Evolutionary conservation across 2,329 filamentous ascomycete genomes (phyloP), one percentile per base, ranked within the genome.

Genomic region (Monascus ruber): DNA sequence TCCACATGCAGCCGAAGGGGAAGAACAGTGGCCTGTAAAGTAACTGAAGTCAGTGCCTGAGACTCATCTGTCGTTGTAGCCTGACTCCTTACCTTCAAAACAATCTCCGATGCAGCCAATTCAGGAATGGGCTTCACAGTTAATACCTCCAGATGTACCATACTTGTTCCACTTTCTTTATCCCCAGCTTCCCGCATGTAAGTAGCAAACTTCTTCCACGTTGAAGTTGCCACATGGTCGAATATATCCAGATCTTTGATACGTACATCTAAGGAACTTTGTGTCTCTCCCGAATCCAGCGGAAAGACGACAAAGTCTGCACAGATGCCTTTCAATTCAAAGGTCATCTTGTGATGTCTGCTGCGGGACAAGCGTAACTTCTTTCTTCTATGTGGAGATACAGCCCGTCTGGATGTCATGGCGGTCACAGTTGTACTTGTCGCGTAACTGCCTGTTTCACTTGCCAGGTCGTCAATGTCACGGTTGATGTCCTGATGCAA

Each of bases 201-300:
- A 0, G 89, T 96, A 9, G 86, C 81, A 64, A 98, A 98, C 59
- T 95, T 98, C 61, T 85, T 93, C 93, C 93, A 98, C 0, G 89
- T 95, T 3, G 91, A 98, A 0, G 86, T 89, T 1, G 87, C 86
- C 2, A 98, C 76, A 55, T 95, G 86, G 59, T 98, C 91, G 45
- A 91, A 94, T 10, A 98, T 80, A 49, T 94, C 88, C 8, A 98
- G 70, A 42, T 91, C 82, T 31, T 77, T 74, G 7, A 98, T 71
- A 6, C 86, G 79, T 28, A 96, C 68, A 59, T 95, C 85, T 31
- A 96, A 69, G 17, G 87, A 93, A 58, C 81, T 94, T 55, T 94
- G 77, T 0, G 86, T 91, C 59, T 95, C 87, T 1, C 80, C 83
- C 11, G 76, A 77, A 3, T 72, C 76, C 0, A 83, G 77, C 5